Conservation (phyloP, 1,284 basidiomycete genomes). For the Ustilago nuda region DNA sequence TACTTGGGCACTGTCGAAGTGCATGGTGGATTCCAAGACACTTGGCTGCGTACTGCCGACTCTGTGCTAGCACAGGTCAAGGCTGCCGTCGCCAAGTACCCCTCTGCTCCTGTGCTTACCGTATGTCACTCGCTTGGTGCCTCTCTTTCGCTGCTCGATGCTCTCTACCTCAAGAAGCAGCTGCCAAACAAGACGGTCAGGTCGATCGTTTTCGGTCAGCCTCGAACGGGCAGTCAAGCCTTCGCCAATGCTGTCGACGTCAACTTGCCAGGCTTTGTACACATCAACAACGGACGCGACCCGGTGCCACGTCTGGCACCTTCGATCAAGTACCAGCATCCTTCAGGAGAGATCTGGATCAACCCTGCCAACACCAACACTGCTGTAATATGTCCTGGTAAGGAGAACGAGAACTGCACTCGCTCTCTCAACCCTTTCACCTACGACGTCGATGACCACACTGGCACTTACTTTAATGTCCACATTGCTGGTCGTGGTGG, state of each 20-base stretch:
- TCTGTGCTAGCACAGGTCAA: constrained; percentile 46
- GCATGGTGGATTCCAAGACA: constrained; percentile 60
- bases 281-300: constrained; percentile 57
- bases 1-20: constrained; percentile 47
- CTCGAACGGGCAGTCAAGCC: constrained; percentile 51
- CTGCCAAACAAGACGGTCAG: constrained; percentile 31
- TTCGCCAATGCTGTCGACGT: constrained; percentile 56
- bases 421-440: constrained; percentile 34
- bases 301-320: constrained; percentile 55
- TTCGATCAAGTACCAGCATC: constrained; percentile 51
- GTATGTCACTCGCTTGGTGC: constrained; percentile 64
- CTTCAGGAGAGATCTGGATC: constrained; percentile 59
- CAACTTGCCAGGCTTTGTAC: constrained; percentile 48
- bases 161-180: constrained; percentile 51
- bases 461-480: constrained; percentile 61
- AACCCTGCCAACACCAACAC: constrained; percentile 51
- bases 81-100: constrained; percentile 40
- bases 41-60: constrained; percentile 53
- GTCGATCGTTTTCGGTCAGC: constrained; percentile 57
- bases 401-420: constrained; percentile 62
- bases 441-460: constrained; percentile 53
- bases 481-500: constrained; percentile 52
- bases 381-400: constrained; percentile 58
- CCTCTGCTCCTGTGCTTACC: constrained; percentile 42
- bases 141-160: constrained; percentile 52